Conservation (phyloP, 345 rosid species). For the Eucalyptus marginata region DNA sequence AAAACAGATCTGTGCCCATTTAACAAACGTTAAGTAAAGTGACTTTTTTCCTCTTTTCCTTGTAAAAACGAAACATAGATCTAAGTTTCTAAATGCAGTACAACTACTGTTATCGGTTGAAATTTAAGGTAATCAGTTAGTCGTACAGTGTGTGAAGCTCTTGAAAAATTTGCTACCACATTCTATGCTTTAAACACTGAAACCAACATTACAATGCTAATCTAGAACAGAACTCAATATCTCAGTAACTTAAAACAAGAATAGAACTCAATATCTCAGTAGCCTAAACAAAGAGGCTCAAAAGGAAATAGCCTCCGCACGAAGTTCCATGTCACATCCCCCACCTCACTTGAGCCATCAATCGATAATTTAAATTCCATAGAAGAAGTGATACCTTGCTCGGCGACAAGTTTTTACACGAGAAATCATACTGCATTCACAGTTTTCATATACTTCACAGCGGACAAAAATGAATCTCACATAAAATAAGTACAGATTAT, state of each 20-base stretch:
- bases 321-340: background rate
- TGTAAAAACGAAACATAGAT: background rate
- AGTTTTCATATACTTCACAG: background rate
- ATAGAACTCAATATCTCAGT: background rate
- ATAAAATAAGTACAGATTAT: background rate
- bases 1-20: background rate
- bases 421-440: background rate
- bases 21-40: background rate
- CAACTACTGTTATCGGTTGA: background rate
- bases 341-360: background rate
- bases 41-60: background rate
- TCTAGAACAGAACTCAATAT: background rate
- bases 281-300: background rate
- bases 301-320: background rate
- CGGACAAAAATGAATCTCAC: background rate
- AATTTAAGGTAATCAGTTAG: background rate
- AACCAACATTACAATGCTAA: background rate
- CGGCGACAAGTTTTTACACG: background rate
- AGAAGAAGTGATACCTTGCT: background rate
- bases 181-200: background rate
- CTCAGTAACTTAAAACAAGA: background rate
- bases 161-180: background rate
- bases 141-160: background rate
- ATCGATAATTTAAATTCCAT: background rate
- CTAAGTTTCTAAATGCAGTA: background rate